phyloP scores from a whole-genome alignment of 2,329 filamentous ascomycete genomes.

The Lithohypha guttulata region DNA sequence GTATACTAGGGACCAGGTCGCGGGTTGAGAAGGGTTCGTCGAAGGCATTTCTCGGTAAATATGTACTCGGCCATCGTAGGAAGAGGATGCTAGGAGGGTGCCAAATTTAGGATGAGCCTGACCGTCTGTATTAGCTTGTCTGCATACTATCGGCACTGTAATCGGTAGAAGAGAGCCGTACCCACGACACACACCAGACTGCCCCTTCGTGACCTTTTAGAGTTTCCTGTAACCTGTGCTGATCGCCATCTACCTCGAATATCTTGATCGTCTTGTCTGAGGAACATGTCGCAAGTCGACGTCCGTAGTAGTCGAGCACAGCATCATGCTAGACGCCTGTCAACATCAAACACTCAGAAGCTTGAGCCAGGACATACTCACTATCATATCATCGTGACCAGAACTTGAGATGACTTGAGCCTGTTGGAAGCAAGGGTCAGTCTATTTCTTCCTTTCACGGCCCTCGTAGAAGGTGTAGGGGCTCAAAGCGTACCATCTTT shows the following conservation, averaged over 20 bases:
- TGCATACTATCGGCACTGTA: too few relatives aligned
- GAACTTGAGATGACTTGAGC: slow-evolving; percentile 74
- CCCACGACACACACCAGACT: slow-evolving; percentile 95
- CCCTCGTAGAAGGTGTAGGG: too few relatives aligned
- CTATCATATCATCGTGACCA: slow-evolving; percentile 99
- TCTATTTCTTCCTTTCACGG: too few relatives aligned
- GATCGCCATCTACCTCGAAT: slow-evolving; percentile 91
- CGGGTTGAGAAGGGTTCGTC: slow-evolving; percentile 33
- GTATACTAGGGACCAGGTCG: slow-evolving; percentile 75
- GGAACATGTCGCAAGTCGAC: slow-evolving; percentile 89
- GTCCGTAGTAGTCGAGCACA: slow-evolving; percentile 95
- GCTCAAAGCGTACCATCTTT: too few relatives aligned
- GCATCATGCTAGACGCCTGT: slow-evolving; percentile 74
- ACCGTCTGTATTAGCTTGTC: neutral
- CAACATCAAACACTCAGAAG: too few relatives aligned
- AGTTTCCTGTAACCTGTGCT: slow-evolving; percentile 81
- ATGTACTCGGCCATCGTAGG: slow-evolving; percentile 95
- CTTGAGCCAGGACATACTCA: slow-evolving; percentile 43
- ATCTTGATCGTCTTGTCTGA: slow-evolving; percentile 99
- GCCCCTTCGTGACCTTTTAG: slow-evolving; percentile 94
- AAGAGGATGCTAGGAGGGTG: slow-evolving; percentile 89
- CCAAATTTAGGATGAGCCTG: slow-evolving; percentile 92
- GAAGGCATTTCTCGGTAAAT: slow-evolving; percentile 73
- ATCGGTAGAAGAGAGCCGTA: slow-evolving; percentile 29
- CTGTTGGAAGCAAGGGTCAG: slow-evolving; percentile 33